phyloP scores from a whole-genome alignment of 2,329 filamentous ascomycete species.

The Phialocephala sp. region DNA sequence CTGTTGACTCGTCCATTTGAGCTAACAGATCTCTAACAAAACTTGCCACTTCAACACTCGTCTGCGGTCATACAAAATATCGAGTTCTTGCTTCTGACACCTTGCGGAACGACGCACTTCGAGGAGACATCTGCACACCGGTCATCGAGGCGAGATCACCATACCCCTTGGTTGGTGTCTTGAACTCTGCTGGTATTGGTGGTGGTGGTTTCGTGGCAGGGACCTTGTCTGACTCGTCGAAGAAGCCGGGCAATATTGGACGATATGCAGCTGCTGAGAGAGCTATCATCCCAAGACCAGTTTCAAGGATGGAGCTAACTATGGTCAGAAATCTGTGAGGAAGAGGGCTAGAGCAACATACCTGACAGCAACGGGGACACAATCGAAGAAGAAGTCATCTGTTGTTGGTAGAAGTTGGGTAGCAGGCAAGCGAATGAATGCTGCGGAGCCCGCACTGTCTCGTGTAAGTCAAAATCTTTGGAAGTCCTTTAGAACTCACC shows the following conservation, averaged over 20 bases:
- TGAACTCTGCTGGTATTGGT: not conserved
- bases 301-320: constrained; percentile 20
- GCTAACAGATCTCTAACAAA: not conserved
- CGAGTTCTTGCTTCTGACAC: constrained; percentile 3
- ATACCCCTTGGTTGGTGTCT: constrained; percentile 1
- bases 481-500: constrained; percentile 1
- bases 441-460: constrained; percentile 17
- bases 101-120: constrained; percentile 2
- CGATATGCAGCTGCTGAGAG: constrained; percentile 19
- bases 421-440: constrained; percentile 18
- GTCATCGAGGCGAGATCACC: not conserved
- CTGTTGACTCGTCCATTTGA: not conserved
- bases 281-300: constrained; percentile 15
- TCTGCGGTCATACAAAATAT: not conserved
- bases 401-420: constrained; percentile 16
- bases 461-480: not conserved
- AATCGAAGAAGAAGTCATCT: constrained; percentile 25
- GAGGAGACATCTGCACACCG: constrained; percentile 4
- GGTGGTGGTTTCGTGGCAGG: not conserved
- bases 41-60: not conserved
- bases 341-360: not conserved
- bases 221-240: not conserved
- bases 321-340: not conserved
- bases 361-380: constrained; percentile 20
- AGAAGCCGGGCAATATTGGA: constrained; percentile 16